phyloP scores from a whole-genome alignment of 2,329 filamentous ascomycete genomes.

The Didymella pinodella region DNA sequence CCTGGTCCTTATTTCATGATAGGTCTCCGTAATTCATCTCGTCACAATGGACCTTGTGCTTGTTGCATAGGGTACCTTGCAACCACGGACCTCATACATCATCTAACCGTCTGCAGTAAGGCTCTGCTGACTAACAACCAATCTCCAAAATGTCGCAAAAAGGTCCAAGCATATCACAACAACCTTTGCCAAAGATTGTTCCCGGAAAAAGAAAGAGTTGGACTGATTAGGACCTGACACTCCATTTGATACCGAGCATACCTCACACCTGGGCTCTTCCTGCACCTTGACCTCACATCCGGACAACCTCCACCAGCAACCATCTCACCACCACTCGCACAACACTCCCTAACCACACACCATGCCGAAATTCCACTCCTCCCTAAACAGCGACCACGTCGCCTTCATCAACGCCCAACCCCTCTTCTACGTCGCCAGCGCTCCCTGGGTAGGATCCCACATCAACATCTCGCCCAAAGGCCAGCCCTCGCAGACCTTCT shows the following conservation, averaged over 20 bases:
- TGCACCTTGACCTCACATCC: neutral
- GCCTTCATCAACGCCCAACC: constrained; percentile 72
- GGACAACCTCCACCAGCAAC: neutral
- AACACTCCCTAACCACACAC: constrained; percentile 2
- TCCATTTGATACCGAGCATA: neutral
- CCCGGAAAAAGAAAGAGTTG: constrained; percentile 3
- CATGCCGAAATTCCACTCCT: constrained; percentile 68
- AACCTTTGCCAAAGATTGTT: neutral
- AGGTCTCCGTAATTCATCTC: too few species aligned
- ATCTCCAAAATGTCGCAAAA: constrained; percentile 19
- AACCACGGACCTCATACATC: neutral
- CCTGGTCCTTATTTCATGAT: neutral
- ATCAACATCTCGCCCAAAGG: constrained; percentile 82
- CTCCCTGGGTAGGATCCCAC: constrained; percentile 71
- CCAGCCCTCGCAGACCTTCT: constrained; percentile 67
- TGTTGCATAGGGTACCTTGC: neutral
- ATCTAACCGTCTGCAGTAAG: constrained; percentile 19
- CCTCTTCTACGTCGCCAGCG: constrained; percentile 78
- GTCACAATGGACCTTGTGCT: too few species aligned
- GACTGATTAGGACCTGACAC: neutral
- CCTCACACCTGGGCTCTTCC: neutral
- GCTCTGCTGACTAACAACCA: constrained; percentile 16
- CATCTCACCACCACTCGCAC: neutral
- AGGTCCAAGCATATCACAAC: constrained; percentile 5
- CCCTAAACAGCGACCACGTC: constrained; percentile 63